Evolutionary conservation across 192 early-diverging fungal species (phyloP).

Genomic region (Geranomyces michiganensis): DNA sequence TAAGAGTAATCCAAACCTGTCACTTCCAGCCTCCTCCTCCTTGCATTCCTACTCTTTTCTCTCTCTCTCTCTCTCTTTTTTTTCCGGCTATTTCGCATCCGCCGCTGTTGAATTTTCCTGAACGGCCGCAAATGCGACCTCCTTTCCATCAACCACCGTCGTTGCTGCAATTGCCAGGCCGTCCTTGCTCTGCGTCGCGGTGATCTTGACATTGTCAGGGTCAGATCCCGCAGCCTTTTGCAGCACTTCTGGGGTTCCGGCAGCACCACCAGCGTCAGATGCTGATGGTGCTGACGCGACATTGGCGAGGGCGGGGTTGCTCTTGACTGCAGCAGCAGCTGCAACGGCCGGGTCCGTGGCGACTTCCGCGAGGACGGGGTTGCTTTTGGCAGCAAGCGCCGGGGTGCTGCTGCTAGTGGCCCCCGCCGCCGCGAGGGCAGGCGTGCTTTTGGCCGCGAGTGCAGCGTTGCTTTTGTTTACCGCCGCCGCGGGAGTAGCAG

Average conservation of each 20-base stretch:
- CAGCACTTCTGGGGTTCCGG: background rate
- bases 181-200: slow-evolving; percentile 3
- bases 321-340: background rate
- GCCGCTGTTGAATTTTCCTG: background rate
- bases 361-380: background rate
- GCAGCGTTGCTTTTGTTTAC: background rate
- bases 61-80: no score
- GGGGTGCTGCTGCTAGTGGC: no score
- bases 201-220: background rate
- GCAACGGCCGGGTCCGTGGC: background rate
- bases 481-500: no score
- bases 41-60: no score
- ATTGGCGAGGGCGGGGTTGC: background rate
- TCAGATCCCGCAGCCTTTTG: background rate
- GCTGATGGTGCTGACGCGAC: background rate
- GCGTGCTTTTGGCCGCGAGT: background rate
- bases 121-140: slow-evolving; percentile 6
- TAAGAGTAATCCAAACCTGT: no score
- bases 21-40: no score
- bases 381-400: background rate
- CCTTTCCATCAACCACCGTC: slow-evolving; percentile 11
- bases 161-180: slow-evolving; percentile 4
- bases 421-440: no score
- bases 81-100: no score
- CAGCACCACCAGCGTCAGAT: no score